Conservation (phyloP, 2,329 filamentous ascomycete species). For the Aspergillus fumigatus region DNA sequence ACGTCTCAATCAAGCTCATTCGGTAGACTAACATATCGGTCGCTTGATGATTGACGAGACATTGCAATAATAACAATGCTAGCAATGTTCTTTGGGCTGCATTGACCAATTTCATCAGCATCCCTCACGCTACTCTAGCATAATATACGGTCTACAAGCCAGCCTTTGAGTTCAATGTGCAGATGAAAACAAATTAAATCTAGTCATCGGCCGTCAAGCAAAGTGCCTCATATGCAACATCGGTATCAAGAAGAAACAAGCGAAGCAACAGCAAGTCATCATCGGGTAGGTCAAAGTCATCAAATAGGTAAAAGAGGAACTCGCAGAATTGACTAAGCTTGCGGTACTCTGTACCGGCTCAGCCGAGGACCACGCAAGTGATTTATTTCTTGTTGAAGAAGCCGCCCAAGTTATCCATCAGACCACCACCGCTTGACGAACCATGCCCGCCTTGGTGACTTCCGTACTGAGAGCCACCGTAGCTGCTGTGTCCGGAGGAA, state of each 20-base stretch:
- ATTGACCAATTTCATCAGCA: neutral
- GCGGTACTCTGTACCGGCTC: conserved; percentile 10
- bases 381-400: conserved; percentile 39
- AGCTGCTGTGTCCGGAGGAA: conserved; percentile 14
- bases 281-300: neutral
- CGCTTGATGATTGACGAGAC: neutral
- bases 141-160: neutral
- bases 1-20: too few relatives aligned
- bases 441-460: conserved; percentile 15
- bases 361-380: conserved; percentile 1
- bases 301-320: conserved; percentile 2
- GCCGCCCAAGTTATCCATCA: conserved; percentile 32
- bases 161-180: neutral
- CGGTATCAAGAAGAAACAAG: conserved; percentile 5
- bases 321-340: neutral
- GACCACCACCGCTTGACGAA: conserved; percentile 15
- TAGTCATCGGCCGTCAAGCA: neutral
- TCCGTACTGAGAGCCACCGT: conserved; percentile 20
- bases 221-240: conserved; percentile 1
- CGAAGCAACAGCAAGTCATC: neutral
- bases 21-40: neutral
- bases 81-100: neutral
- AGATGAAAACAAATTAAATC: neutral
- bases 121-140: neutral
- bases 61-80: neutral